Evolutionary conservation across 768 basidiomycete genomes (phyloP).

Genomic region (Trichaptum fuscoviolaceum): DNA sequence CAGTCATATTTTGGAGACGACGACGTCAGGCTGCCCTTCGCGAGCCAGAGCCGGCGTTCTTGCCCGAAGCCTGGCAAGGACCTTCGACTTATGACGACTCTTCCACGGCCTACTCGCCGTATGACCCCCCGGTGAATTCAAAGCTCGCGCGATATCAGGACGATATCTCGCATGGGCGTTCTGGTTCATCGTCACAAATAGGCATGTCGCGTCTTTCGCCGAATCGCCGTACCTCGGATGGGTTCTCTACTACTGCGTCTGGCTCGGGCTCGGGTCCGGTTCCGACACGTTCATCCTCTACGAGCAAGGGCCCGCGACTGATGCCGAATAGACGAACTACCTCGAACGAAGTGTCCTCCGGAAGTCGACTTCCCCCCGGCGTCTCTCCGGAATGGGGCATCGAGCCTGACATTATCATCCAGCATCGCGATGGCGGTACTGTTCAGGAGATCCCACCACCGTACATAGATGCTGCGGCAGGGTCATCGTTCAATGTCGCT

Average conservation of each 20-base stretch:
- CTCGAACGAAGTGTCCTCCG: neutral
- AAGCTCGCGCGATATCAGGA: neutral
- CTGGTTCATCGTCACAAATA: neutral
- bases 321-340: neutral
- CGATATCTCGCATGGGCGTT: neutral
- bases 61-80: slow-evolving; percentile 7
- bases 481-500: neutral
- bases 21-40: slow-evolving; percentile 6
- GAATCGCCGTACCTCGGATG: neutral
- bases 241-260: neutral
- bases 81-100: neutral
- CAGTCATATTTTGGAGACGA: slow-evolving; percentile 18
- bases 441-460: slow-evolving; percentile 39
- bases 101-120: slow-evolving; percentile 6
- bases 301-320: neutral
- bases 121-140: neutral
- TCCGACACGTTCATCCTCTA: neutral
- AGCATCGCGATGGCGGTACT: slow-evolving; percentile 34
- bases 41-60: slow-evolving; percentile 1
- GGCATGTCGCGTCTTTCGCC: neutral
- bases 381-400: slow-evolving; percentile 8
- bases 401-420: slow-evolving; percentile 31
- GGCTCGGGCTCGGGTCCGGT: neutral
- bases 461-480: slow-evolving; percentile 22
- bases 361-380: neutral